These are phyloP conservation scores for Salvia rosmarinus DNA, from an alignment of 257 asterid species.

Conservation along the genomic window DNA sequence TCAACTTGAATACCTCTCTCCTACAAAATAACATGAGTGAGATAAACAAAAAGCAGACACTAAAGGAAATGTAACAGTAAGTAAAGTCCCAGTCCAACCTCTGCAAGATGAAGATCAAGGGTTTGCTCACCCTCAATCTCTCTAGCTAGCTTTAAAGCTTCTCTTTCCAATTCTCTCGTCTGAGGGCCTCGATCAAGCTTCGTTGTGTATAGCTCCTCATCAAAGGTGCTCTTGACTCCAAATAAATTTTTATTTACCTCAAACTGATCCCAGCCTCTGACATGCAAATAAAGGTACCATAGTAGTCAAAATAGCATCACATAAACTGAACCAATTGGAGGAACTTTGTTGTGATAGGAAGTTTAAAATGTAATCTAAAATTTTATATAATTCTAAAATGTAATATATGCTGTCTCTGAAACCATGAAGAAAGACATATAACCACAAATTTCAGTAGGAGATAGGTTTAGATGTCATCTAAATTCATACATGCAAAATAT, in stretches of 20 bases:
- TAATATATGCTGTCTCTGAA: conserved; percentile 6
- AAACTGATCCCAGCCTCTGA: conserved; percentile 99
- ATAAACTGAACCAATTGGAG: conserved; percentile 28
- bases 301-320: conserved; percentile 25
- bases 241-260: conserved; percentile 79
- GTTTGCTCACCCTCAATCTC: conserved; percentile 97
- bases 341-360: conserved; percentile 24
- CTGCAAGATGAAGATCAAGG: conserved; percentile 92
- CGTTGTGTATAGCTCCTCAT: conserved; percentile 93
- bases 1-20: conserved; percentile 82
- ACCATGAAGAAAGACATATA: conserved; percentile 14
- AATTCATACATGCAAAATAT: background rate
- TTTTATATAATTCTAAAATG: background rate
- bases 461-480: conserved; percentile 19
- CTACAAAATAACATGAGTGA: conserved; percentile 44
- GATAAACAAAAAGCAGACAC: conserved; percentile 27
- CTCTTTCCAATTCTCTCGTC: conserved; percentile 82
- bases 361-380: conserved; percentile 4
- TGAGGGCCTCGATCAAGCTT: conserved; percentile 92
- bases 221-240: conserved; percentile 93
- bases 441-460: background rate
- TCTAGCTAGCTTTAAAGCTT: conserved; percentile 78
- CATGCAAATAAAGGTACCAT: background rate
- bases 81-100: conserved; percentile 53
- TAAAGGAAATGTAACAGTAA: conserved; percentile 3